Evolutionary conservation across 441 rosid species (phyloP), one percentile per base, ranked within the genome.

Genomic region (Metrosideros polymorpha): DNA sequence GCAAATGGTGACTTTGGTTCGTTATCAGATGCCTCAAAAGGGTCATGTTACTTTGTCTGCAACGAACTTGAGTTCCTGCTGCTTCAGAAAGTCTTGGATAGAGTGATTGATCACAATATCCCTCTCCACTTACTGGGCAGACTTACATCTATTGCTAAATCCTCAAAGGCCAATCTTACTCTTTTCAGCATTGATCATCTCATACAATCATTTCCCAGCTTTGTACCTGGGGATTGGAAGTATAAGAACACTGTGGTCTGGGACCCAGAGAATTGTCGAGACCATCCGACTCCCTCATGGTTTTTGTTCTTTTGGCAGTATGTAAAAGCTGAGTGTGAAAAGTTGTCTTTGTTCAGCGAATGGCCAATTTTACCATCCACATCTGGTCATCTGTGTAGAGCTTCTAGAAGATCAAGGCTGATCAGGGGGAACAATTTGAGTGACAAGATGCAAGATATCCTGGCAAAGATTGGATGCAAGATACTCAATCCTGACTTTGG

Each of bases 341-440:
- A 91, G 79, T 90, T 98, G 76, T 93, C 95, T 29, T 49, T 94
- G 86, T 96, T 98, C 89, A 89, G 93, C 90, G 99, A 96, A 88
- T 98, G 99, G 99, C 99, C 99, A 66, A 94, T 98, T 89, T 91
- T 98, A 92, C 99, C 99, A 85, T 94, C 98, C 75, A 93, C 92
- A 59, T 92, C 99, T 87, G 98, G 98, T 82, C 91, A 92, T 91
- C 91, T 98, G 87, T 91, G 93, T 90, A 93, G 95, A 88, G 94
- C 97, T 91, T 94, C 97, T 87, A 90, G 87, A 87, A 93, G 92
- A 84, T 96, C 99, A 85, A 98, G 93, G 90, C 92, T 98, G 93
- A 89, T 98, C 59, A 91, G 90, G 86, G 94, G 90, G 14, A 94
- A 94, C 85, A 92, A 92, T 86, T 95, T 98, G 92, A 92, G 97